Conservation (phyloP, 768 basidiomycete species). For the Kockovaella imperatae region DNA sequence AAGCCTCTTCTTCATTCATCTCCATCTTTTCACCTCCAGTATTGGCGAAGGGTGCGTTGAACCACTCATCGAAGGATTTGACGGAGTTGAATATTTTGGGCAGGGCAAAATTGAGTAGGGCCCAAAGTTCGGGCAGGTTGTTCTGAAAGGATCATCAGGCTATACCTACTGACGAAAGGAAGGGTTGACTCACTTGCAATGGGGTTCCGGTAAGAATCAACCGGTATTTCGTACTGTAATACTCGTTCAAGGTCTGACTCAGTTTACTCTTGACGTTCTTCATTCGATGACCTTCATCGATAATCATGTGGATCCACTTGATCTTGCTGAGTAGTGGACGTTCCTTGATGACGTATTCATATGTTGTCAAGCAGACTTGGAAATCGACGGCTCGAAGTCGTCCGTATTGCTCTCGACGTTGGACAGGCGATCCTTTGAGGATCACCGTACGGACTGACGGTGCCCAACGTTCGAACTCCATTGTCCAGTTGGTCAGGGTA, state of each 20-base stretch:
- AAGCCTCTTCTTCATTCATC: conserved; percentile 97
- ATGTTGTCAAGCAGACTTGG: conserved; percentile 88
- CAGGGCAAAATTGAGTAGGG: conserved; percentile 49
- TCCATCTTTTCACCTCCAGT: conserved; percentile 96
- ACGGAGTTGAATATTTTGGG: conserved; percentile 98
- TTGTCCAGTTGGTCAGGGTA: conserved; percentile 94
- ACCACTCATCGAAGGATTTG: conserved; percentile 99
- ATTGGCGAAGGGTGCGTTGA: conserved; percentile 98
- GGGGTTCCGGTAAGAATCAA: conserved; percentile 94
- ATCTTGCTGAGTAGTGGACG: conserved; percentile 80
- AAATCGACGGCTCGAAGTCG: conserved; percentile 69
- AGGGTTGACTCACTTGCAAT: conserved; percentile 52
- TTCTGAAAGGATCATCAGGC: conserved; percentile 43
- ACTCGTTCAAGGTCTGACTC: conserved; percentile 77
- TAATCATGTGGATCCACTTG: conserved; percentile 97
- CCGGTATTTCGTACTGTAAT: conserved; percentile 85
- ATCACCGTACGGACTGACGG: conserved; percentile 69
- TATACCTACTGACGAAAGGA: neutral
- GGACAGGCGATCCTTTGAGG: conserved; percentile 84
- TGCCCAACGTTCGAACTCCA: conserved; percentile 97
- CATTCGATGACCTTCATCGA: conserved; percentile 97
- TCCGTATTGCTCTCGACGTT: conserved; percentile 67
- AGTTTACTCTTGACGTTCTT: conserved; percentile 90
- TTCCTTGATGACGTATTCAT: conserved; percentile 97
- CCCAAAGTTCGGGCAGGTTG: conserved; percentile 48